phyloP scores from a whole-genome alignment of 106 monocot genomes.

The Dendrobium nobile region DNA sequence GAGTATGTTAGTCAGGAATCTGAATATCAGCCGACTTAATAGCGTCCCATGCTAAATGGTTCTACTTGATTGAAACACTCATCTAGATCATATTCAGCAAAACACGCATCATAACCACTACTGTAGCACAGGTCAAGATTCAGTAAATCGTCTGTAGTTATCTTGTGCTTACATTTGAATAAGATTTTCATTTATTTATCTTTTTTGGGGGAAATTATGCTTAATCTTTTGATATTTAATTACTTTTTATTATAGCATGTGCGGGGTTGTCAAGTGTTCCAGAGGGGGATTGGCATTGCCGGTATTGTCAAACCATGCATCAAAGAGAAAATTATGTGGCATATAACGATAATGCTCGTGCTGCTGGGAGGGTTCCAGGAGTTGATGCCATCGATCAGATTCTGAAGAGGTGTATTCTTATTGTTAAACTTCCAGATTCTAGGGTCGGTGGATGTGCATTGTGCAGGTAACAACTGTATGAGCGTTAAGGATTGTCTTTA shows the following conservation, averaged over 20 bases:
- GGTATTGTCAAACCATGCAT: constrained; percentile 63
- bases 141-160: too few species aligned
- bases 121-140: too few species aligned
- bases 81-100: too few species aligned
- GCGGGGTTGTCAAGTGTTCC: constrained; percentile 51
- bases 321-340: constrained; percentile 32
- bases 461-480: constrained; percentile 51
- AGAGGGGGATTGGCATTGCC: constrained; percentile 73
- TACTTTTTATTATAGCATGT: constrained; percentile 43
- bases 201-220: background rate
- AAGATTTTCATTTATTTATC: background rate
- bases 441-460: constrained; percentile 68
- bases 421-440: constrained; percentile 44
- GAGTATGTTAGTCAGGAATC: too few species aligned
- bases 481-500: background rate
- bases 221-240: background rate
- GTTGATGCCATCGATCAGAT: constrained; percentile 85
- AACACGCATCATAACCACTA: too few species aligned
- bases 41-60: too few species aligned
- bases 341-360: constrained; percentile 72
- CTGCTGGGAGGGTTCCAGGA: constrained; percentile 84
- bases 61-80: too few species aligned
- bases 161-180: background rate
- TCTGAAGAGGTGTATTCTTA: constrained; percentile 59
- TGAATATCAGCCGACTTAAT: too few species aligned